Evolutionary conservation across 2,329 filamentous ascomycete genomes (phyloP).

Genomic region (Cordyceps cicadae): DNA sequence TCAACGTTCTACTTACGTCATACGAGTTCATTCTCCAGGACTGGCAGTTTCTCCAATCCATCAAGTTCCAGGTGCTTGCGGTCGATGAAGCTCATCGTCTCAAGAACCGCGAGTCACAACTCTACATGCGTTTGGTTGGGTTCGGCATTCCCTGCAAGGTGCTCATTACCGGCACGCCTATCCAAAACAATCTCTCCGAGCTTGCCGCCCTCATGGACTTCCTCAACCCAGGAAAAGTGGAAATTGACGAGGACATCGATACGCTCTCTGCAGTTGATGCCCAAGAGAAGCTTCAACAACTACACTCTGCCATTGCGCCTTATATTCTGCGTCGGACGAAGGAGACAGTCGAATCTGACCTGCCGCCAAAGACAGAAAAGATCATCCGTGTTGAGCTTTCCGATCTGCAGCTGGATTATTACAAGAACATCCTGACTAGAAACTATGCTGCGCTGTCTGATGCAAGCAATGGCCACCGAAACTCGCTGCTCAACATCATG

Average conservation of each 20-base stretch:
- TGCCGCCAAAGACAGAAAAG: slow-evolving; percentile 96
- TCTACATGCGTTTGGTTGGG: slow-evolving; percentile 76
- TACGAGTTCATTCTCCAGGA: slow-evolving; percentile 94
- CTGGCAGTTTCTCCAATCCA: slow-evolving; percentile 70
- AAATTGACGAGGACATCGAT: slow-evolving; percentile 88
- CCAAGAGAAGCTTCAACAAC: slow-evolving; percentile 74
- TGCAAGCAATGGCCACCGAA: slow-evolving; percentile 82
- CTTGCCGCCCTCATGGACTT: slow-evolving; percentile 91
- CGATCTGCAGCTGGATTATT: slow-evolving; percentile 93
- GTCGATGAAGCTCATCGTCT: slow-evolving; percentile 95
- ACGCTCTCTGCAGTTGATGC: slow-evolving; percentile 67
- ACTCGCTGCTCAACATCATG: slow-evolving; percentile 94
- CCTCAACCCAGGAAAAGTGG: slow-evolving; percentile 85
- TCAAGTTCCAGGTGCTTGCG: slow-evolving; percentile 96
- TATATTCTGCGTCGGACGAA: slow-evolving; percentile 95
- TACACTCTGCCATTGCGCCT: slow-evolving; percentile 81
- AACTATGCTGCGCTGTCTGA: slow-evolving; percentile 94
- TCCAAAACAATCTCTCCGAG: slow-evolving; percentile 94
- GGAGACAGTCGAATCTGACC: slow-evolving; percentile 91
- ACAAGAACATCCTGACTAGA: slow-evolving; percentile 95
- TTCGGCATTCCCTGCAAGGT: slow-evolving; percentile 85
- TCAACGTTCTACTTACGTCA: slow-evolving; percentile 94
- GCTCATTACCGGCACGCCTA: slow-evolving; percentile 91
- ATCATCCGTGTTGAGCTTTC: slow-evolving; percentile 97
- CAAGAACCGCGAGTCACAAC: slow-evolving; percentile 91